phyloP scores from a whole-genome alignment of 371 early-diverging fungal species.

The Mucor circinelloides region DNA sequence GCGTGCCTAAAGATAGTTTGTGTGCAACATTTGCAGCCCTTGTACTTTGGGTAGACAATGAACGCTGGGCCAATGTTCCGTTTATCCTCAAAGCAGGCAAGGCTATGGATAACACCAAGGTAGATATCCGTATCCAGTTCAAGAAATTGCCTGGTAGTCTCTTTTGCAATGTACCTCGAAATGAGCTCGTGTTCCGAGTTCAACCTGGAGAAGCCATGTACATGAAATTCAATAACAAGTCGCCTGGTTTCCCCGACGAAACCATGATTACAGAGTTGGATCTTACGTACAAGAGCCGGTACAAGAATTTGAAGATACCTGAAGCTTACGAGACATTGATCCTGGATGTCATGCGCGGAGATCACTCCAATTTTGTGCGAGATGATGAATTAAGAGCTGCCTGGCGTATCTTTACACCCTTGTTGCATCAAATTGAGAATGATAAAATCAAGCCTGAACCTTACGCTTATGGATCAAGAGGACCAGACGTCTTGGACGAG shows the following conservation, averaged over 20 bases:
- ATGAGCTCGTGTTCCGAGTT: constrained; percentile 94
- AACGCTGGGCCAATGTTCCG: constrained; percentile 95
- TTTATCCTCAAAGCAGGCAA: constrained; percentile 96
- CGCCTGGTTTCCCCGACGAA: constrained; percentile 72
- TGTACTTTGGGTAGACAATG: constrained; percentile 86
- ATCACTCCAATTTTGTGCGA: constrained; percentile 96
- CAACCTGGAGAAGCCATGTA: constrained; percentile 95
- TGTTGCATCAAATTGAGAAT: constrained; percentile 85
- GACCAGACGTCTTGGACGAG: constrained; percentile 75
- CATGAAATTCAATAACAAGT: constrained; percentile 93
- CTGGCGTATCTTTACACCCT: constrained; percentile 96
- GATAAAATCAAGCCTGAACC: constrained; percentile 69
- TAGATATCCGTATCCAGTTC: constrained; percentile 95
- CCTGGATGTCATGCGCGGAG: constrained; percentile 86
- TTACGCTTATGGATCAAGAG: constrained; percentile 89
- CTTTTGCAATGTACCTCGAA: constrained; percentile 74
- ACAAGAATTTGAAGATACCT: constrained; percentile 85
- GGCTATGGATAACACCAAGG: constrained; percentile 88
- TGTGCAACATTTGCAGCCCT: constrained; percentile 94
- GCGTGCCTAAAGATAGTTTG: constrained; percentile 71
- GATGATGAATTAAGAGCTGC: constrained; percentile 95
- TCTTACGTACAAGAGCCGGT: constrained; percentile 85
- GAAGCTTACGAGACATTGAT: constrained; percentile 96
- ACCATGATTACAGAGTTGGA: constrained; percentile 90
- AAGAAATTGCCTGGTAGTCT: constrained; percentile 81